Percentiles rank a stretch among this genome's conserved stretches.
Conservation (phyloP, 78 protist genomes). For the Dictyostelium citrinum region DNA sequence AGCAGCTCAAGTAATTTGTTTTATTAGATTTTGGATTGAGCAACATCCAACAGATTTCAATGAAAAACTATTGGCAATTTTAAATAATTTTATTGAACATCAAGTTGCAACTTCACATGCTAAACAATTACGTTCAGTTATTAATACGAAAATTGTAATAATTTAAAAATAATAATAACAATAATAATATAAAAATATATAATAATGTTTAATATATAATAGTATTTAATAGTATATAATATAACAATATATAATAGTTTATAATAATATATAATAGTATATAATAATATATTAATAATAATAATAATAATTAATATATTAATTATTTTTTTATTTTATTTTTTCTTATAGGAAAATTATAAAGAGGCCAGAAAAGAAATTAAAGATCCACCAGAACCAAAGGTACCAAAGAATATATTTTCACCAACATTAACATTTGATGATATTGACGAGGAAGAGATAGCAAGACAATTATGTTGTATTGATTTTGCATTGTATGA, state of each 20-base stretch:
- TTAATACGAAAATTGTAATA: not conserved
- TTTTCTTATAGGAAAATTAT: not conserved
- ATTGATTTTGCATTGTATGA: constrained; percentile 77
- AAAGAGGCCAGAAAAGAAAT: not conserved
- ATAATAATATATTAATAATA: no score
- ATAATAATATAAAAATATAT: not conserved
- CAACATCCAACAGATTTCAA: constrained; percentile 69
- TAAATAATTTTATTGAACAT: constrained; percentile 69
- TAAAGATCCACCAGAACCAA: constrained; percentile 79
- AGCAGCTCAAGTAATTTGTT: constrained; percentile 8
- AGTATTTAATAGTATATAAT: no score
- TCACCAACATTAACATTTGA: constrained; percentile 73
- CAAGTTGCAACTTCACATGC: constrained; percentile 39
- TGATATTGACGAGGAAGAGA: constrained; percentile 80
- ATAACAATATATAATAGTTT: no score
- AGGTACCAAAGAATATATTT: constrained; percentile 82
- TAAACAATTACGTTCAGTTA: constrained; percentile 8
- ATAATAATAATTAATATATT: not conserved
- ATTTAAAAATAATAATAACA: not conserved
- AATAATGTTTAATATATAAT: not conserved
- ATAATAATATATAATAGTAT: no score
- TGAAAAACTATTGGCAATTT: constrained; percentile 48
- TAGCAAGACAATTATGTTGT: constrained; percentile 82
- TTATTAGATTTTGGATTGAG: constrained; percentile 49
- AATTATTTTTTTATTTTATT: not conserved